Base-by-base conservation (phyloP, 176 grass and related monocot species). In the Zoysia japonica region DNA sequence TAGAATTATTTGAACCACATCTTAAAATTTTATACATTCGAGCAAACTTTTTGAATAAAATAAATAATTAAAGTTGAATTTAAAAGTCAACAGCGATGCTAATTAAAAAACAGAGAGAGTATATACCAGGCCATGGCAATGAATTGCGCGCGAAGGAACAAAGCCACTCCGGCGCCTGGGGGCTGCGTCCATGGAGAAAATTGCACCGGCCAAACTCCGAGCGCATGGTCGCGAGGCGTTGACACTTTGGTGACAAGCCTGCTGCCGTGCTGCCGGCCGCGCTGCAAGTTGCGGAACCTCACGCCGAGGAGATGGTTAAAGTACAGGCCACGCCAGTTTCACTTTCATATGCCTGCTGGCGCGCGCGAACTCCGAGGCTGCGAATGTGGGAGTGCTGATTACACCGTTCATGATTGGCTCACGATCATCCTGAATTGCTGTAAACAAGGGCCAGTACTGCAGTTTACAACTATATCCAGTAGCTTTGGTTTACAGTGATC, bases 171-270 rank as follows among this genome's bases (percentile, higher is more conserved):
- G 11, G 42, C 6, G 44, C 44, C 44, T 45, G 44, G 17, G 2
- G 59, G 53, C 10, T 61, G 43, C 43, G 56, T 62, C 61, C 75
- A 15, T 42, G 55, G 44, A 39, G 17, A 83, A 60, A 68, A 61
- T 7, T 41, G 44, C 82, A 84, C 53, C 65, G 53, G 49, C 64
- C 64, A 43, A 16, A 9, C 40, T 14, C 53, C 53, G 17, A 40
- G 37, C 50, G 63, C 51, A 68, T 48, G 51, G 49, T 39, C 19
- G 71, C 62, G 61, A 83, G 71, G 71, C 71, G 82, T 62, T 77
- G 72, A 77, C 82, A 41, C 72, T 75, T 75, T 14, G 39, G 4
- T 11, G 53, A 20, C 63, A 62, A 66, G 7, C 64, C 62, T 59
- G 68, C 28, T 11, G 16, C 19, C 15, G 11, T 53, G 45, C 67